Evolutionary conservation across 768 basidiomycete genomes (phyloP).

Genomic region (Agrocybe pediades): DNA sequence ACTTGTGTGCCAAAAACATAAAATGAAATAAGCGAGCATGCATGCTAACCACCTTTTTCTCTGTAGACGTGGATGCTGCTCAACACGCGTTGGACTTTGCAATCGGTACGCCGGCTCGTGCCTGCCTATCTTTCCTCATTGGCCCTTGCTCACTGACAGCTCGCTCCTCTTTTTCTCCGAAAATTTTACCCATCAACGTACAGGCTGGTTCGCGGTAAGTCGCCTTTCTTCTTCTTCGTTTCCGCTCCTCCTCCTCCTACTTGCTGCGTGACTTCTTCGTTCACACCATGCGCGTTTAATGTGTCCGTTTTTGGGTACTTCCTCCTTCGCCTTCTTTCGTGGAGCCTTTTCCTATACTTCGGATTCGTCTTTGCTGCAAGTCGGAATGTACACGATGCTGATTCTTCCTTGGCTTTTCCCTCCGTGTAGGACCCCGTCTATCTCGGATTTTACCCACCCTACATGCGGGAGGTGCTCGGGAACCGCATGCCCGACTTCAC

Average conservation of each 20-base stretch:
- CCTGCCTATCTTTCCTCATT: conserved; percentile 14
- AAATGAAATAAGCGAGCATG: background rate
- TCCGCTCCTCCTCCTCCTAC: background rate
- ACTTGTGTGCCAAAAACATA: background rate
- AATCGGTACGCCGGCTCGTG: conserved; percentile 49
- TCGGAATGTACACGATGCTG: conserved; percentile 4
- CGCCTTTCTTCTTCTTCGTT: conserved; percentile 9
- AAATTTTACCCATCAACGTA: conserved; percentile 12
- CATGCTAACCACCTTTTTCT: conserved; percentile 1
- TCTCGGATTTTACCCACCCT: conserved; percentile 67
- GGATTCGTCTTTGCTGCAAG: too few species aligned
- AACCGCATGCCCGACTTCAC: conserved; percentile 63
- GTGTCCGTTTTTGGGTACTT: too few species aligned
- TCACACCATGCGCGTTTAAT: too few species aligned
- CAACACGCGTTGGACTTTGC: conserved; percentile 74
- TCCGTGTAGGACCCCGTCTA: conserved; percentile 60
- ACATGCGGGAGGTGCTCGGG: conserved; percentile 56
- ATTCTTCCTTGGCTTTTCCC: background rate
- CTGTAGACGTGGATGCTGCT: conserved; percentile 63
- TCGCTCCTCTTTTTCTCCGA: conserved; percentile 22
- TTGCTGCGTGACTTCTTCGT: background rate
- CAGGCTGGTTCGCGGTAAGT: conserved; percentile 63
- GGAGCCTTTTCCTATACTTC: too few species aligned
- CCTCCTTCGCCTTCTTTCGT: too few species aligned
- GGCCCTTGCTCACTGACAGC: conserved; percentile 15